Percentiles rank a stretch among this genome's conserved stretches.
Evolutionary conservation across 768 basidiomycete species (phyloP).

Genomic region (Phlebiopsis flavidoalba): DNA sequence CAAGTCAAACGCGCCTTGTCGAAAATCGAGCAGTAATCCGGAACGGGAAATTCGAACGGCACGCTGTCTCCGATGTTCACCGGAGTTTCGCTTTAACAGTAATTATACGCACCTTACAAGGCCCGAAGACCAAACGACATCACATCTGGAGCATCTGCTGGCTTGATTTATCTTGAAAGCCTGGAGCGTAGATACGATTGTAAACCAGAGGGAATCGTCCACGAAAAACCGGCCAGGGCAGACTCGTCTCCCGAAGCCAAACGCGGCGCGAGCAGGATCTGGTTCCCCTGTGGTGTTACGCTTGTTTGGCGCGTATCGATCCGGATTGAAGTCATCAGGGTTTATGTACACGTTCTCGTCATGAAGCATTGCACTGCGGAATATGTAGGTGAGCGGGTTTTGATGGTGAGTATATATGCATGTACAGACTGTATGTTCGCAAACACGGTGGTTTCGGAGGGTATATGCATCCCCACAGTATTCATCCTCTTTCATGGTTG

Average conservation of each 20-base stretch:
- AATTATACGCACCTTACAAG: conserved; percentile 4
- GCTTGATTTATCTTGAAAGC: conserved; percentile 8
- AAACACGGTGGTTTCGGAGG: conserved; percentile 19
- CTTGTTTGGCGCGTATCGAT: conserved; percentile 15
- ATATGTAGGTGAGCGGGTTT: too few relatives aligned
- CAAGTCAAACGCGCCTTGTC: too few relatives aligned
- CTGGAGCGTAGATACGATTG: conserved; percentile 7
- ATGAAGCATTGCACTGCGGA: conserved; percentile 17
- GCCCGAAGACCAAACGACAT: conserved; percentile 1
- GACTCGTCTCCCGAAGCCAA: conserved; percentile 26
- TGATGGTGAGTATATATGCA: background rate
- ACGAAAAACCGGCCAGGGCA: conserved; percentile 13
- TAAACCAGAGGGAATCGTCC: conserved; percentile 4
- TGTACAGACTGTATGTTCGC: conserved; percentile 10
- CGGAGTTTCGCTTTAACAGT: too few relatives aligned
- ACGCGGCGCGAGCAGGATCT: conserved; percentile 16
- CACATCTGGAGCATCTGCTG: background rate
- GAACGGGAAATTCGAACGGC: too few relatives aligned
- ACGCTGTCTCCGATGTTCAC: too few relatives aligned
- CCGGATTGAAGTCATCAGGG: conserved; percentile 18
- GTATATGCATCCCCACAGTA: conserved; percentile 24
- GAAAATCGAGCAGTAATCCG: too few relatives aligned
- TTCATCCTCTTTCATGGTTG: conserved; percentile 17
- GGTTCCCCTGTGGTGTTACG: conserved; percentile 15
- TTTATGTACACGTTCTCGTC: conserved; percentile 15